phyloP scores from a whole-genome alignment of 1,139 yeast species.

The Hyphopichia buzzinii region DNA sequence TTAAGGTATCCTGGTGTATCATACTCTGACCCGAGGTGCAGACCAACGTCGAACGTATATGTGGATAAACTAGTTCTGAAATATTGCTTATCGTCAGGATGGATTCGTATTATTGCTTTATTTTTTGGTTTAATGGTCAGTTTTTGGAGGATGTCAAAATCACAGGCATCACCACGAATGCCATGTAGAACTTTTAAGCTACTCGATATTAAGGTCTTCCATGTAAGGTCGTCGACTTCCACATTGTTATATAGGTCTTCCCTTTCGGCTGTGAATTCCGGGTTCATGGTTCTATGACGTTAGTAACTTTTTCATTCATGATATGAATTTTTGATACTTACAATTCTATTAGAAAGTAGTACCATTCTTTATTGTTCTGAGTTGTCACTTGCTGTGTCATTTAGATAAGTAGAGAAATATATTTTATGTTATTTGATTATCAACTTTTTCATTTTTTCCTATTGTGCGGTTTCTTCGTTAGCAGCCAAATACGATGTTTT shows the following conservation, averaged over 20 bases:
- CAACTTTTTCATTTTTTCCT: too few relatives aligned
- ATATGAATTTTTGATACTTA: too few relatives aligned
- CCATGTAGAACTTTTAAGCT: conserved; percentile 33
- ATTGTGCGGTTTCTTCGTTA: too few relatives aligned
- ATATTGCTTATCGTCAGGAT: conserved; percentile 25
- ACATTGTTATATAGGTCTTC: conserved; percentile 10
- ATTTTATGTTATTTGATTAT: too few relatives aligned
- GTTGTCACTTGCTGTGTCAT: not conserved
- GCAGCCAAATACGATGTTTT: conserved; percentile 1
- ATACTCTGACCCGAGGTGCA: conserved; percentile 22
- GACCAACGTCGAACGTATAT: conserved; percentile 27
- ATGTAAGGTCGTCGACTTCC: conserved; percentile 24
- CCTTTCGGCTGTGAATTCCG: conserved; percentile 9
- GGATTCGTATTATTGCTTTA: conserved; percentile 21
- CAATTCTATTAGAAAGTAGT: conserved; percentile 10
- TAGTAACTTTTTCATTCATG: conserved; percentile 3
- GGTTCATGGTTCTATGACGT: conserved; percentile 15
- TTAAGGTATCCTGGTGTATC: conserved; percentile 23
- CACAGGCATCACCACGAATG: conserved; percentile 34
- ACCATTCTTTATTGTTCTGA: not conserved
- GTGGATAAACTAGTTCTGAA: conserved; percentile 30
- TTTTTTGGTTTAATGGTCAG: conserved; percentile 8
- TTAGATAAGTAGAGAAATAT: too few relatives aligned
- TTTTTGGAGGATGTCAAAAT: conserved; percentile 25
- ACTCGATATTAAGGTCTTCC: conserved; percentile 28